Conservation (phyloP, 2,329 filamentous ascomycete genomes). For the Gliomastix tumulicola region DNA sequence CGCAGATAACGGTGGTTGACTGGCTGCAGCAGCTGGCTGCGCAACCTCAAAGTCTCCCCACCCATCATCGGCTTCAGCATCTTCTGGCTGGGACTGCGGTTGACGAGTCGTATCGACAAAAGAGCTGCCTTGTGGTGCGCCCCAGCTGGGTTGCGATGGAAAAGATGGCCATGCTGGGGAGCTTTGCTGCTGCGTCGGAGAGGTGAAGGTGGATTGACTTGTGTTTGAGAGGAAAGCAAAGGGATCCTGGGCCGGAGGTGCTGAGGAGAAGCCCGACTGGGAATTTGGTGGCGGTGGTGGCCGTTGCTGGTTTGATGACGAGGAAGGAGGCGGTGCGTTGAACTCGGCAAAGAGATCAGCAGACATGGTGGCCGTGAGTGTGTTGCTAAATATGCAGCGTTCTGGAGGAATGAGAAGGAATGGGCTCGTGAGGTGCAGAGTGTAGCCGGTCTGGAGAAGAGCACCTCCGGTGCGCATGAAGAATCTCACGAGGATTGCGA, state of each 20-base stretch:
- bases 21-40: slow-evolving; percentile 11
- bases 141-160: slow-evolving; percentile 1
- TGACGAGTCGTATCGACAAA: background rate
- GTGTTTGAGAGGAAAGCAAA: background rate
- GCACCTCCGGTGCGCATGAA: too few relatives aligned
- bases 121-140: background rate
- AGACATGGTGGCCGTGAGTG: slow-evolving; percentile 40
- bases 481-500: too few relatives aligned
- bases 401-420: too few relatives aligned
- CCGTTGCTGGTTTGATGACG: too few relatives aligned
- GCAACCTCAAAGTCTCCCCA: slow-evolving; percentile 65
- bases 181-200: background rate
- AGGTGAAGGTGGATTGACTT: too few relatives aligned
- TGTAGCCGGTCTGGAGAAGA: too few relatives aligned
- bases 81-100: slow-evolving; percentile 4
- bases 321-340: too few relatives aligned
- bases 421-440: too few relatives aligned
- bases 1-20: slow-evolving; percentile 7
- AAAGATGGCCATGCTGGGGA: too few relatives aligned
- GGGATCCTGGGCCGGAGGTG: background rate
- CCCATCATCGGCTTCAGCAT: slow-evolving; percentile 44
- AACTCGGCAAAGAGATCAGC: slow-evolving; percentile 61
- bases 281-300: background rate
- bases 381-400: too few relatives aligned
- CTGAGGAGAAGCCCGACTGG: too few relatives aligned